phyloP scores from a whole-genome alignment of 129 eudicot species.

The Silybum marianum region DNA sequence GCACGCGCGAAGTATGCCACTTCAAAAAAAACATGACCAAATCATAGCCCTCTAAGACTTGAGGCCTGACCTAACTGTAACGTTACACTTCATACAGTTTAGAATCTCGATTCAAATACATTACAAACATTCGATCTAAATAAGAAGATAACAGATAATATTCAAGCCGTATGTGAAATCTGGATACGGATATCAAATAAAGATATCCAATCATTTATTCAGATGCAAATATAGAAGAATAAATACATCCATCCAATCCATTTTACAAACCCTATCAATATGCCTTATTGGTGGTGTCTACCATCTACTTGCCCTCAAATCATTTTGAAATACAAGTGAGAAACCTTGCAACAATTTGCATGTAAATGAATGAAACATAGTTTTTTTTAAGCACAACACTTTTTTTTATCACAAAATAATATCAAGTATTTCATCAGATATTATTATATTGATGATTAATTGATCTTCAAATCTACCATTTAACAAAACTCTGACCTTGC shows the following conservation, averaged over 20 bases:
- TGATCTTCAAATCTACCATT: slow-evolving; percentile 19
- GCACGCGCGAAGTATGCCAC: too few relatives aligned
- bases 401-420: not conserved
- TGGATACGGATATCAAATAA: too few relatives aligned
- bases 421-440: not conserved
- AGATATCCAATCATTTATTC: not conserved
- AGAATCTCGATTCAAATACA: not conserved
- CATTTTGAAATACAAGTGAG: slow-evolving; percentile 17
- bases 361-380: not conserved
- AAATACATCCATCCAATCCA: slow-evolving; percentile 17
- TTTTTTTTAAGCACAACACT: slow-evolving; percentile 15
- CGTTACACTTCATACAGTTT: not conserved
- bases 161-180: too few relatives aligned
- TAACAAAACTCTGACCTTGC: slow-evolving; percentile 18
- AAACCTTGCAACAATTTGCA: slow-evolving; percentile 3
- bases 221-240: slow-evolving; percentile 4
- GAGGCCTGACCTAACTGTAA: not conserved
- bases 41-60: not conserved
- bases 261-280: slow-evolving; percentile 4
- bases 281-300: slow-evolving; percentile 8
- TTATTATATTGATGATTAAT: not conserved
- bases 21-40: too few relatives aligned
- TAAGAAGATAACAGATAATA: not conserved
- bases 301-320: slow-evolving; percentile 15
- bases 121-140: not conserved